A percentile compares a stretch with the other conserved stretches of the same genome.
These are phyloP conservation scores for Fusarium nisikadoi DNA, from an alignment of 2,329 filamentous ascomycete genomes.

Conservation along the genomic window DNA sequence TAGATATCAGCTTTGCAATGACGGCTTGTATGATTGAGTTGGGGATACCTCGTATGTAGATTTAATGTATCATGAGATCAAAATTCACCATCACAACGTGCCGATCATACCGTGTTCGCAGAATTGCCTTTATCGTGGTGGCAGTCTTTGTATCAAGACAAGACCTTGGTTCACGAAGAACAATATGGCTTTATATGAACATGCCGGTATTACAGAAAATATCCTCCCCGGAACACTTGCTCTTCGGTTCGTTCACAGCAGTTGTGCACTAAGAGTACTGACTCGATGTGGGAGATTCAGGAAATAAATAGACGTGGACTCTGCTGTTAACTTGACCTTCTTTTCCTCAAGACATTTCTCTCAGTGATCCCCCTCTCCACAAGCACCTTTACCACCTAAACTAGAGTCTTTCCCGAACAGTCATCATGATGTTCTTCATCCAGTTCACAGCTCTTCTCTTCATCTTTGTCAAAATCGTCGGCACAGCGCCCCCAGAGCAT, in stretches of 20 bases:
- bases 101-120: not conserved
- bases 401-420: rapidly evolving
- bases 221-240: not conserved
- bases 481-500: not conserved
- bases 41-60: constrained; percentile 23
- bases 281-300: not conserved
- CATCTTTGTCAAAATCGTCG: not conserved
- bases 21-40: constrained; percentile 26
- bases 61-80: constrained; percentile 32
- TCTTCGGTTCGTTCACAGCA: not conserved
- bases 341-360: too few species aligned
- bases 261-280: not conserved
- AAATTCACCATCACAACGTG: not conserved
- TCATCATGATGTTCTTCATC: not conserved
- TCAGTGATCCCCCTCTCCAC: not conserved
- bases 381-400: not conserved
- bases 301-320: not conserved
- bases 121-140: not conserved
- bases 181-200: not conserved
- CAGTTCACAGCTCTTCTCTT: not conserved
- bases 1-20: constrained; percentile 25
- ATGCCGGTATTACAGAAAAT: not conserved
- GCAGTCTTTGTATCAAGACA: too few species aligned
- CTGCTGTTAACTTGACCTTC: not conserved
- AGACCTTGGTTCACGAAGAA: not conserved